Evolutionary conservation across 2,329 filamentous ascomycete genomes (phyloP).

Genomic region (Elsinoe necatrix): DNA sequence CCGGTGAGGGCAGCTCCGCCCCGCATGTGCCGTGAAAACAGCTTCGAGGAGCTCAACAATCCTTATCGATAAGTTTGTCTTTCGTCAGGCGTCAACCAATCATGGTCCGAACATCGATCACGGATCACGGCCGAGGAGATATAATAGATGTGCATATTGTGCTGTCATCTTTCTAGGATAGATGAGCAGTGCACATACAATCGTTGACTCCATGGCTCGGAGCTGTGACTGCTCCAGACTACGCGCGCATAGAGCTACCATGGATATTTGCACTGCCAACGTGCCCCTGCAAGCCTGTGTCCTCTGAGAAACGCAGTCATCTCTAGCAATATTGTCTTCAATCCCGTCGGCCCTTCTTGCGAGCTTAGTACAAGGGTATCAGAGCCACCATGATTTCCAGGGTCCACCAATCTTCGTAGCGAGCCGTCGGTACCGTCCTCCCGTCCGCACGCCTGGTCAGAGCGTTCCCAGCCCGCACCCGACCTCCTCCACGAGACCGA

Average conservation of each 20-base stretch:
- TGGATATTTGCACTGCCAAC: too few species aligned
- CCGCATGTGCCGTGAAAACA: conserved; percentile 4
- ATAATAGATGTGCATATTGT: too few species aligned
- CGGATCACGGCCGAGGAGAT: background rate
- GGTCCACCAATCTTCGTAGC: background rate
- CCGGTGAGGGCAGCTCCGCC: conserved; percentile 11
- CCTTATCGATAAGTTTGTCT: conserved; percentile 10
- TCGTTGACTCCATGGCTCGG: too few species aligned
- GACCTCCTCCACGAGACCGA: conserved; percentile 10
- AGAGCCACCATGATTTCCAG: background rate
- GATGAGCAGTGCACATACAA: too few species aligned
- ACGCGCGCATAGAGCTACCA: too few species aligned
- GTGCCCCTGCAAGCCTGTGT: too few species aligned
- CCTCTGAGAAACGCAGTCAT: too few species aligned
- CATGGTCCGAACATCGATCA: background rate
- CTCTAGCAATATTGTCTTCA: background rate
- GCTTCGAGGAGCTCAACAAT: conserved; percentile 10
- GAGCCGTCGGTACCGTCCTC: background rate
- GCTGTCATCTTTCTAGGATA: too few species aligned
- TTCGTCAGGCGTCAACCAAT: background rate
- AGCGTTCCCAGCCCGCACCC: conserved; percentile 13
- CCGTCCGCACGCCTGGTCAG: conserved; percentile 10
- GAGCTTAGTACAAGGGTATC: background rate
- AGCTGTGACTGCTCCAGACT: too few species aligned
- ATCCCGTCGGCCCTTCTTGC: background rate